Evolutionary conservation across 345 rosid species (phyloP), one percentile per base, ranked within the genome.

Genomic region (Salix exigua): DNA sequence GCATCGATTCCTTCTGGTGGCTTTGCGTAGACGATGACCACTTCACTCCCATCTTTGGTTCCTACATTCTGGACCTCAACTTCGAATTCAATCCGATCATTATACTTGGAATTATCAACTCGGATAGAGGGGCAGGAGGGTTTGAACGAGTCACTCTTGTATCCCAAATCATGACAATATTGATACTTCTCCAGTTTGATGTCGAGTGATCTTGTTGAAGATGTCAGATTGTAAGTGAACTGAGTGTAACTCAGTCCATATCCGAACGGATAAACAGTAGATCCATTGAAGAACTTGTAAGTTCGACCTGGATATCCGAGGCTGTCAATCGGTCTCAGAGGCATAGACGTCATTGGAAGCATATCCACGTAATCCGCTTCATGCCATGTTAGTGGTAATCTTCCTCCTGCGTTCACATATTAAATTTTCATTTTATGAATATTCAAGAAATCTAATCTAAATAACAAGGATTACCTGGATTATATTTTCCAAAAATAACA

Each of bases 341-440:
- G 75, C 91, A 90, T 75, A 11, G 86, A 87, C 13, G 92, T 88
- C 96, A 91, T 87, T 0, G 92, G 87, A 12, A 89, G 33, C 73
- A 16, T 73, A 4, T 85, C 74, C 0, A 67, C 83, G 67, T 85
- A 89, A 30, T 76, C 79, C 0, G 76, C 84, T 51, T 80, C 26
- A 25, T 85, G n/a, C 91, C 94, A 89, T 61, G 92, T 86, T 71
- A 85, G 37, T 10, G 91, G 91, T 50, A 88, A 69, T 72, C 87
- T 88, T 75, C 90, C 94, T 58, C 91, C 93, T 87, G 77, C 44
- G 55, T 26, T 23, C 8, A 33, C 17, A 48, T 48, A 33, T 33
- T 33, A 5, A 33, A 33, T 33, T 33, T 33, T 33, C 16, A 44
- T 44, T 12, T 44, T 12, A 44, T 44, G 48, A 44, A 44, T 44